Base-by-base conservation (phyloP, 148 eudicot genomes). In the Heliamphora exappendiculata region DNA sequence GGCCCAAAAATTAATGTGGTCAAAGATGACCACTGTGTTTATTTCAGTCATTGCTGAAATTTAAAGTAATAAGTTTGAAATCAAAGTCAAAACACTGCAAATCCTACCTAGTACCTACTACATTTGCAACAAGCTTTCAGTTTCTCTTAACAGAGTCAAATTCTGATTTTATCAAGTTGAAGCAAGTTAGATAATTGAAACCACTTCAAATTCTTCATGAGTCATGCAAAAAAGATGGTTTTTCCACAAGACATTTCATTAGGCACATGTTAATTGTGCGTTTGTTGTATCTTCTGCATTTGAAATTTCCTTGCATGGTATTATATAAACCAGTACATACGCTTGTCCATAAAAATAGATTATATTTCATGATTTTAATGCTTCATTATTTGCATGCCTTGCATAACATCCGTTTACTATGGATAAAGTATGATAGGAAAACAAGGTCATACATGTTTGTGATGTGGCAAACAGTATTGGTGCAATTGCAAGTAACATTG, bases 401-500 rank as follows among this genome's bases (percentile, higher is more conserved):
- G 14, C 12, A 29, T 47, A 1, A 6, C 36, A 0, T 12, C 24
- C 8, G 17, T 62, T 13, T 6, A 75, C 8, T 17, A 59, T 44
- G 42, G 44, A n/a, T 24, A 4, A 75, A 28, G 55, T 22, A 41
- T 1, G 20, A 57, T 10, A n/a, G 19, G 24, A 29, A 60, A 50
- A 26, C 63, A 50, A 75, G 70, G 51, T 36, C 82, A 58, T 90
- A 90, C 91, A 90, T 85, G 78, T 79, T 72, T 34, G 88, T 88
- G 82, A 88, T 74, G 75, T 86, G 94, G 82, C 91, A 88, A 66
- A 80, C 83, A 47, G 81, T 83, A 70, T 66, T 66, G 68, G 68
- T 67, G 78, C 94, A 88, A 83, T 72, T 58, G 82, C 94, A 90
- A 36, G 80, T 80, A 19, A 90, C 83, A 12, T 82, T 67, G 78